Evolutionary conservation across 768 basidiomycete species (phyloP).

Genomic region (Daedaleopsis nitida): DNA sequence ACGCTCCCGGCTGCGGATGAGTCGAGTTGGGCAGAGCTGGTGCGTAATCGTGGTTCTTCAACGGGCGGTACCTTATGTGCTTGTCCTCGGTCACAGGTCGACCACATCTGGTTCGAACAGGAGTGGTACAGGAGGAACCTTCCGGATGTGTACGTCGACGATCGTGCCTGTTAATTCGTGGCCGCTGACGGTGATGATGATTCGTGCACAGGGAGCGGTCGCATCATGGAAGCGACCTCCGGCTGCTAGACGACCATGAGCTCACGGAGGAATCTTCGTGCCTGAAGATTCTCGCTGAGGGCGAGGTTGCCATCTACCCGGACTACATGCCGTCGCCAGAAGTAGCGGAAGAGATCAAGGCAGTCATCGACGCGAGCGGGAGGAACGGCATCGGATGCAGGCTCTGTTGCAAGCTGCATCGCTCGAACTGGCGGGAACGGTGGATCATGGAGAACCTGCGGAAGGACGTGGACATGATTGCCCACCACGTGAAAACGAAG

Average conservation of each 20-base stretch:
- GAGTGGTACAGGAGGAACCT: neutral
- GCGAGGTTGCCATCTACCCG: neutral
- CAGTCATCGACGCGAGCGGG: neutral
- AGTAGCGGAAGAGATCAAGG: neutral
- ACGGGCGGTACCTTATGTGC: no score
- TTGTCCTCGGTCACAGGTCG: neutral
- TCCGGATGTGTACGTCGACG: neutral
- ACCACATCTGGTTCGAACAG: neutral
- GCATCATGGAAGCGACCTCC: neutral
- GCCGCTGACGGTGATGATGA: no score
- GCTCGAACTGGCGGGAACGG: no score
- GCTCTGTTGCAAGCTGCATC: neutral
- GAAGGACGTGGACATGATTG: neutral
- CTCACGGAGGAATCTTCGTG: neutral
- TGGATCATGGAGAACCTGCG: neutral
- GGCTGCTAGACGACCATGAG: neutral
- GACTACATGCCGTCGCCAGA: neutral
- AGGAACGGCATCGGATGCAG: neutral
- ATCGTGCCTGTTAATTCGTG: neutral
- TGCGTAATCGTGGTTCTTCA: neutral
- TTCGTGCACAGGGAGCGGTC: neutral
- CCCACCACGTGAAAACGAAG: constrained; percentile 5
- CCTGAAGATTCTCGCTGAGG: neutral
- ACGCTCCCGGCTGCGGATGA: neutral
- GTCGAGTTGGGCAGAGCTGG: neutral